Evolutionary conservation across 2,329 filamentous ascomycete species (phyloP).

Genomic region (Fusarium devonianum): DNA sequence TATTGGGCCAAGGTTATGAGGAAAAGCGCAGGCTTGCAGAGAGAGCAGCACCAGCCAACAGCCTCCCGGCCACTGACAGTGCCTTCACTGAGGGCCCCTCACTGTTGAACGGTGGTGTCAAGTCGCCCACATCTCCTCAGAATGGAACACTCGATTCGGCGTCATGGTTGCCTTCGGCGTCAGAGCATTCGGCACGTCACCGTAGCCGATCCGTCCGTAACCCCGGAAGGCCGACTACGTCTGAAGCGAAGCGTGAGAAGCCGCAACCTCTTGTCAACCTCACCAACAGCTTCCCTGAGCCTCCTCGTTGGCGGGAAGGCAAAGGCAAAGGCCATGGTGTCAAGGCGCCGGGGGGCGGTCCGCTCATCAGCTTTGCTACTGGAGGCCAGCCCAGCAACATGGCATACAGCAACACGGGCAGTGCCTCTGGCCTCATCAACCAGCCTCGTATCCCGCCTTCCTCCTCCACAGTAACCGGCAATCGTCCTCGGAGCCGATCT

Average conservation of each 20-base stretch:
- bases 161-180: conserved; percentile 49
- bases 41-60: conserved; percentile 39
- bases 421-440: conserved; percentile 29
- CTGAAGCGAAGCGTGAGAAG: conserved; percentile 41
- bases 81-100: conserved; percentile 65
- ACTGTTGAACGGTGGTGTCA: conserved; percentile 56
- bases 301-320: conserved; percentile 63
- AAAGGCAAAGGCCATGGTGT: conserved; percentile 62
- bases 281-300: conserved; percentile 66
- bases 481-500: conserved; percentile 40
- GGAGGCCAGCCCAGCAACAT: conserved; percentile 32
- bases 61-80: conserved; percentile 41
- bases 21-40: conserved; percentile 51
- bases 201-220: conserved; percentile 40
- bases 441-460: conserved; percentile 24
- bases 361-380: conserved; percentile 57
- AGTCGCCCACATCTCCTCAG: conserved; percentile 29
- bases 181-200: conserved; percentile 49
- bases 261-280: conserved; percentile 73
- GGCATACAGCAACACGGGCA: conserved; percentile 12
- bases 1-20: conserved; percentile 59
- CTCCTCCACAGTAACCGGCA: conserved; percentile 19
- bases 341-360: conserved; percentile 49
- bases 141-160: conserved; percentile 42
- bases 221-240: conserved; percentile 34